Evolutionary conservation across 768 basidiomycete species (phyloP).

Genomic region (Ramaria sp.): DNA sequence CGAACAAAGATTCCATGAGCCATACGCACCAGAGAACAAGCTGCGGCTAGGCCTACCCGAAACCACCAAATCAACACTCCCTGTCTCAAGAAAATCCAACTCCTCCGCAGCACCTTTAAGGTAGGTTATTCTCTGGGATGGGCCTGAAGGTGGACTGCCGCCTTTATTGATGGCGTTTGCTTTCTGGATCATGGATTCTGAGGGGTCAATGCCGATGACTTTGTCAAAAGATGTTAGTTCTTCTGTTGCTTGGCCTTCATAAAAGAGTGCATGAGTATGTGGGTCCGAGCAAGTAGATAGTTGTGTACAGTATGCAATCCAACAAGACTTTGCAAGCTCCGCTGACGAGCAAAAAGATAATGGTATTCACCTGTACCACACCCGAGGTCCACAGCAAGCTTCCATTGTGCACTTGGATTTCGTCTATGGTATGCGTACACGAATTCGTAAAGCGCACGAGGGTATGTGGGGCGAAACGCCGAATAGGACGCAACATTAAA

Average conservation of each 20-base stretch:
- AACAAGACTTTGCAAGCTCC: neutral
- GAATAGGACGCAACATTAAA: slow-evolving; percentile 65
- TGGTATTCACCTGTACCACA: slow-evolving; percentile 64
- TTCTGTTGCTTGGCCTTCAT: slow-evolving; percentile 57
- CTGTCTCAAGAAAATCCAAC: slow-evolving; percentile 34
- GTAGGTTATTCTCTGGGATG: slow-evolving; percentile 17
- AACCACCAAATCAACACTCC: slow-evolving; percentile 53
- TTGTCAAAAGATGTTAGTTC: slow-evolving; percentile 42
- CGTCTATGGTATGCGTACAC: slow-evolving; percentile 48
- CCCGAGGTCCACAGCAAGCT: slow-evolving; percentile 61
- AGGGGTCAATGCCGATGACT: slow-evolving; percentile 71
- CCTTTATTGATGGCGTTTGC: slow-evolving; percentile 24
- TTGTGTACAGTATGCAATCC: neutral
- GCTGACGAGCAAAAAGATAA: neutral
- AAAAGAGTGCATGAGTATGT: neutral
- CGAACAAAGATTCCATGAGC: neutral
- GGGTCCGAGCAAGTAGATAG: neutral
- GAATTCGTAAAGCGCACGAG: slow-evolving; percentile 48
- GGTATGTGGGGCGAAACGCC: slow-evolving; percentile 63
- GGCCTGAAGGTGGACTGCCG: slow-evolving; percentile 3
- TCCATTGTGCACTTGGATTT: slow-evolving; percentile 28
- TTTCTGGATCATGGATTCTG: slow-evolving; percentile 52
- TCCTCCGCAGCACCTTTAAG: slow-evolving; percentile 41
- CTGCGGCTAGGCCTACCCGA: slow-evolving; percentile 37
- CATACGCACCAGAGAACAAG: neutral